These are phyloP conservation scores for Penicillium flavigenum DNA, from an alignment of 495 filamentous ascomycete species.

Conservation along the genomic window DNA sequence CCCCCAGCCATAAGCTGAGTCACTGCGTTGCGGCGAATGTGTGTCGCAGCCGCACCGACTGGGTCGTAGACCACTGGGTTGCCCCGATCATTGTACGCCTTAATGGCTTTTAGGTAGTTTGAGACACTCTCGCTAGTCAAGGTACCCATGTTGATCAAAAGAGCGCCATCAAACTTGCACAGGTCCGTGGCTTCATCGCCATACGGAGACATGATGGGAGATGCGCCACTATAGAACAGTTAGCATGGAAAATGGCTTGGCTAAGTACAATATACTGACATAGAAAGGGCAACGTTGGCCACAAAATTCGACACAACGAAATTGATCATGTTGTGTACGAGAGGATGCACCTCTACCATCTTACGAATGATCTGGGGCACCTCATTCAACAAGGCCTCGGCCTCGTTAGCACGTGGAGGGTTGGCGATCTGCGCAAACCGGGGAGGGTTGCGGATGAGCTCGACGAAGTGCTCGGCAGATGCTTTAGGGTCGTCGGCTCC, in stretches of 20 bases:
- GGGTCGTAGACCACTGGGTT: constrained; percentile 85
- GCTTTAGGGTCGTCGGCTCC: constrained; percentile 61
- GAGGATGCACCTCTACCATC: constrained; percentile 61
- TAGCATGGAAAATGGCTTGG: constrained; percentile 10
- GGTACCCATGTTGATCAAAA: constrained; percentile 96
- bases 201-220: constrained; percentile 91
- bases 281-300: constrained; percentile 80
- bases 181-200: constrained; percentile 81
- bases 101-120: constrained; percentile 65
- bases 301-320: constrained; percentile 90
- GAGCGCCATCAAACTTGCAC: constrained; percentile 58
- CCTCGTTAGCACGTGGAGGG: constrained; percentile 28
- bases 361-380: constrained; percentile 58
- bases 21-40: constrained; percentile 66
- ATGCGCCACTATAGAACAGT: constrained; percentile 58
- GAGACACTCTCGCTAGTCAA: constrained; percentile 67
- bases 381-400: constrained; percentile 39
- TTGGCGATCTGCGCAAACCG: constrained; percentile 40
- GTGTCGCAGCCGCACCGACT: constrained; percentile 85
- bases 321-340: constrained; percentile 97
- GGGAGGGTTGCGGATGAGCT: constrained; percentile 50
- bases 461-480: constrained; percentile 56
- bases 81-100: constrained; percentile 73
- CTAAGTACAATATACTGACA: constrained; percentile 40
- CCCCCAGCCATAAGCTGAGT: constrained; percentile 69